These are phyloP conservation scores for Trichoderma virens DNA, from an alignment of 495 filamentous ascomycete species.

Conservation along the genomic window DNA sequence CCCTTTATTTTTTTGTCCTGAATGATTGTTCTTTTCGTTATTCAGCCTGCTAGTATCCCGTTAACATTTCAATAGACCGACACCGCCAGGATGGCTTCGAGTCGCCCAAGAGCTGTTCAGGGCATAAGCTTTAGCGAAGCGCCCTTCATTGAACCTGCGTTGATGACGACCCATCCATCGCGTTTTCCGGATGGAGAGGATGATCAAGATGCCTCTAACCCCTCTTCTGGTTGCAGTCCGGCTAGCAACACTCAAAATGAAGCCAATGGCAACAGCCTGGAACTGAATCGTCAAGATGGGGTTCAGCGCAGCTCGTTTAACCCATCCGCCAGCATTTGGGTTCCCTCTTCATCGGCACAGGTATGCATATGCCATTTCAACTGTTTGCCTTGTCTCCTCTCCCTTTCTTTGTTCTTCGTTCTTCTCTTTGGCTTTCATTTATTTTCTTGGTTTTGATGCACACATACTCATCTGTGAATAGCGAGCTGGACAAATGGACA, in stretches of 20 bases:
- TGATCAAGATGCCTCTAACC: not conserved
- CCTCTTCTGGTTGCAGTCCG: not conserved
- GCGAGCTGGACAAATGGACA: not conserved
- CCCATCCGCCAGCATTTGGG: not conserved
- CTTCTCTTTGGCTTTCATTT: not conserved
- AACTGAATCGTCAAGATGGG: not conserved
- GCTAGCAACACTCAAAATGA: not conserved
- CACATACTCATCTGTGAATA: not conserved
- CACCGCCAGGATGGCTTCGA: not conserved
- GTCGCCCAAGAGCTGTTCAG: not conserved
- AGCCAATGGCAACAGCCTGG: not conserved
- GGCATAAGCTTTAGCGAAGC: not conserved
- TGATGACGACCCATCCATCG: not conserved
- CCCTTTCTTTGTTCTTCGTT: not conserved
- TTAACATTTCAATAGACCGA: not conserved
- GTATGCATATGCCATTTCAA: not conserved
- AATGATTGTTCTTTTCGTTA: not conserved
- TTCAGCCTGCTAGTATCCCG: not conserved
- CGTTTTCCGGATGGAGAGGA: not conserved
- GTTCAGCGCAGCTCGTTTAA: not conserved
- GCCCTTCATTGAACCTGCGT: not conserved
- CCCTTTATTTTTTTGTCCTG: not conserved
- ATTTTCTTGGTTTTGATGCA: not conserved
- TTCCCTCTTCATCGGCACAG: not conserved
- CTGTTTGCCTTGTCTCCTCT: too few species aligned